A percentile compares a stretch with the other conserved stretches of the same genome.
These are phyloP conservation scores for Mycena indigotica DNA, from an alignment of 768 basidiomycete genomes.

Conservation along the genomic window DNA sequence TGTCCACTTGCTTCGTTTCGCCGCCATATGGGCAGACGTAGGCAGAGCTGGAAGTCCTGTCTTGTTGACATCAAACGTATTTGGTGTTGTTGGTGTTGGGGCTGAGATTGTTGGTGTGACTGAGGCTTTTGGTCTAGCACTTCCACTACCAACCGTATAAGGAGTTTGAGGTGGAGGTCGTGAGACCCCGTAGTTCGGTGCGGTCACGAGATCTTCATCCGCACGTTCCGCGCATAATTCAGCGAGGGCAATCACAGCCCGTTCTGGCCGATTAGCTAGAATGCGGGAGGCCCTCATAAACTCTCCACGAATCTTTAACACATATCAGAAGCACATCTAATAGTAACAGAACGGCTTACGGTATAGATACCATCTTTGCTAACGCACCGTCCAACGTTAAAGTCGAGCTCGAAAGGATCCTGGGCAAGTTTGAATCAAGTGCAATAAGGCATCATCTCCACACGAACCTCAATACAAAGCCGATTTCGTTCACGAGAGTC, in stretches of 20 bases:
- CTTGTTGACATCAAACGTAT: constrained; percentile 32
- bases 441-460: not conserved
- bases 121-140: constrained; percentile 51
- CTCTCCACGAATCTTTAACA: constrained; percentile 87
- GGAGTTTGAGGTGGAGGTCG: constrained; percentile 70
- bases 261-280: constrained; percentile 74
- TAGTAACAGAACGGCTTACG: constrained; percentile 46
- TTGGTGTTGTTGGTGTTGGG: constrained; percentile 44
- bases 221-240: constrained; percentile 92
- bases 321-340: not conserved
- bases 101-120: constrained; percentile 51
- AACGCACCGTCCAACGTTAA: constrained; percentile 95
- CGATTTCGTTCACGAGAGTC: constrained; percentile 87
- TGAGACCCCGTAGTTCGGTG: constrained; percentile 48
- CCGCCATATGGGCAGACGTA: constrained; percentile 69
- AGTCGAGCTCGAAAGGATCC: constrained; percentile 97
- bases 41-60: constrained; percentile 49
- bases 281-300: constrained; percentile 96
- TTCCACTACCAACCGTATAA: constrained; percentile 66
- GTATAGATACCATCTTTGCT: constrained; percentile 96
- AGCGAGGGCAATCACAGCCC: constrained; percentile 79
- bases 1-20: constrained; percentile 80
- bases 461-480: constrained; percentile 87
- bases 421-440: constrained; percentile 32
- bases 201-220: constrained; percentile 58